Percentiles rank a stretch among this genome's conserved stretches.
Conservation (phyloP, 1,139 yeast species). For the Magnusiomyces magnusii region DNA sequence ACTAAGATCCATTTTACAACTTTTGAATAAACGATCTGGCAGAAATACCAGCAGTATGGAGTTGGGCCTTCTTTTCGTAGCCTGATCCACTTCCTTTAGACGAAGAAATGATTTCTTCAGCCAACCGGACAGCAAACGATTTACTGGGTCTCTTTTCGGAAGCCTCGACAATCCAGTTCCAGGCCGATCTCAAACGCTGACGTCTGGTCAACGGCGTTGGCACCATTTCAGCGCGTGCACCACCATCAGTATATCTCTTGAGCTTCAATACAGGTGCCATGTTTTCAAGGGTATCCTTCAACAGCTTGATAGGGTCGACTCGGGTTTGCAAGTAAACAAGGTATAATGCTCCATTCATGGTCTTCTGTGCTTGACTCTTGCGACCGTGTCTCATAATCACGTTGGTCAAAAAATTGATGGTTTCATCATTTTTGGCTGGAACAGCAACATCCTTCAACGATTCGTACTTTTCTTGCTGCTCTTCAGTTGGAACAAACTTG, state of each 20-base stretch:
- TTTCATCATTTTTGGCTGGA: conserved; percentile 60
- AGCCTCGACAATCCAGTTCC: conserved; percentile 84
- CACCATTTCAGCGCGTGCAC: conserved; percentile 69
- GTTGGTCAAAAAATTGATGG: conserved; percentile 70
- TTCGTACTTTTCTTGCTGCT: conserved; percentile 51
- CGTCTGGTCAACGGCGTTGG: conserved; percentile 79
- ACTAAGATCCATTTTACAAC: too few relatives aligned
- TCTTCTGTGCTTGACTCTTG: conserved; percentile 71
- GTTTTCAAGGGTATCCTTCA: conserved; percentile 67
- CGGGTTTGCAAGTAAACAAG: conserved; percentile 66
- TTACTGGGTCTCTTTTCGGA: conserved; percentile 70
- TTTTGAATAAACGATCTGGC: conserved; percentile 34
- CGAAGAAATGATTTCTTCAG: conserved; percentile 80
- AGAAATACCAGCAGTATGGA: conserved; percentile 74
- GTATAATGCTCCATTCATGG: conserved; percentile 70
- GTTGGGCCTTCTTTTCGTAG: conserved; percentile 70
- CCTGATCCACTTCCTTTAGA: conserved; percentile 74
- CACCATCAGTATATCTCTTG: conserved; percentile 73
- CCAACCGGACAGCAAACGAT: conserved; percentile 79
- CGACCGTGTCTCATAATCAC: conserved; percentile 91
- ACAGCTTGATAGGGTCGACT: conserved; percentile 65
- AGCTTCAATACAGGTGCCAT: conserved; percentile 82
- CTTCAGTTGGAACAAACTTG: conserved; percentile 42
- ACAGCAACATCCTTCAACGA: conserved; percentile 45
- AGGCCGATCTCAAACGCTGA: conserved; percentile 80